Evolutionary conservation across 1,284 basidiomycete genomes (phyloP), one percentile per base, ranked within the genome.

Genomic region (Sutorius eximius): DNA sequence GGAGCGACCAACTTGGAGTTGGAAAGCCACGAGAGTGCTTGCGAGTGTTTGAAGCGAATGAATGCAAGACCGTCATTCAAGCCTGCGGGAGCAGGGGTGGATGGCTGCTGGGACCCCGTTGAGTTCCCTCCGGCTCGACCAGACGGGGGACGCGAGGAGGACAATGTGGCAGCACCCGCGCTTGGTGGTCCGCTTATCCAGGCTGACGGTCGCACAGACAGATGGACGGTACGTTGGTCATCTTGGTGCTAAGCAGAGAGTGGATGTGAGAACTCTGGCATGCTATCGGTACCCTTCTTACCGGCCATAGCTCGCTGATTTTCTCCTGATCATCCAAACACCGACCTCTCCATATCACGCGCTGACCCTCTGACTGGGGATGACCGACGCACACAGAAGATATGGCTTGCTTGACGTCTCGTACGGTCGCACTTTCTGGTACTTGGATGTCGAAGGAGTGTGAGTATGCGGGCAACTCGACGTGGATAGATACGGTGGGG

Each of bases 381-480:
- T 74, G 76, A n/a, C 89, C 89, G 10, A 79, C 71, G 65, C 89
- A 91, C 20, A 73, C 67, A 16, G 65, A 72, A 55, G 74, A 76
- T 57, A 91, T 90, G 70, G 82, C 79, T 53, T 78, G 75, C 73
- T 91, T 91, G 57, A 91, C 76, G 64, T 88, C 79, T 44, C 75
- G 73, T 45, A 91, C 75, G 29, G 80, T 82, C 49, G 77, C 76
- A 13, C 72, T 67, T 41, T 68, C 66, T 15, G 77, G 72, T 34
- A 88, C 79, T 46, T 77, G 71, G 41, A 91, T 64, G 58, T 71
- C 67, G 65, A 91, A 87, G 11, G 87, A 87, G 60, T 77, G 80
- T 55, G 83, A 82, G 67, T 85, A 82, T 33, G 87, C 78, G n/a
- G 88, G 87, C 34, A 91, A 77, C 68, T 91, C 89, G 57, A 91